phyloP scores from a whole-genome alignment of 331 rosid species.

The Acacia pycnantha region DNA sequence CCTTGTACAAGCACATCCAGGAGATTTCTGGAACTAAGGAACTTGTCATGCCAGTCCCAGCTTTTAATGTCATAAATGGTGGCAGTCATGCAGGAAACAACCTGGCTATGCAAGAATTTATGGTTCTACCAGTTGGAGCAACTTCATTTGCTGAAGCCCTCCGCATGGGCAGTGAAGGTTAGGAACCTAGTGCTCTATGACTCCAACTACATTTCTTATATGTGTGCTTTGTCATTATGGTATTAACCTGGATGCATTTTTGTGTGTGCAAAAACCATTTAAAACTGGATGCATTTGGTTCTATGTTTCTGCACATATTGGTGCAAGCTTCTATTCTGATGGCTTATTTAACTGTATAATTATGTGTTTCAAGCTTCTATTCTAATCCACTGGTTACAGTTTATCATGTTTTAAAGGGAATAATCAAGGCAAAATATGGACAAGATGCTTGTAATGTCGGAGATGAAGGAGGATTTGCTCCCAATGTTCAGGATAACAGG shows the following conservation, averaged over 20 bases:
- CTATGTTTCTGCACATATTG: background rate
- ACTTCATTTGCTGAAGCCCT: constrained; percentile 88
- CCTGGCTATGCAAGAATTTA: constrained; percentile 97
- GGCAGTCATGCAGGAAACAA: constrained; percentile 99
- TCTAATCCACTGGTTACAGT: constrained; percentile 45
- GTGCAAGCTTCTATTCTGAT: constrained; percentile 14
- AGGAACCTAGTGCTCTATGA: constrained; percentile 25
- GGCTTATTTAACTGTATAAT: constrained; percentile 4
- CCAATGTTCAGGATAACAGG: constrained; percentile 95
- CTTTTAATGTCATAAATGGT: constrained; percentile 96
- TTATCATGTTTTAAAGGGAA: constrained; percentile 86
- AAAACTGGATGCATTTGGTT: constrained; percentile 15
- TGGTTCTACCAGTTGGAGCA: constrained; percentile 95
- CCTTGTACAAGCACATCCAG: constrained; percentile 89
- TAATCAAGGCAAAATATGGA: constrained; percentile 92
- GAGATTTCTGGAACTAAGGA: constrained; percentile 85
- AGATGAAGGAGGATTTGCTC: constrained; percentile 99
- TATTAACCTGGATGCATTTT: constrained; percentile 8
- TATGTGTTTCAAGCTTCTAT: background rate
- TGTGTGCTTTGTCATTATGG: constrained; percentile 7
- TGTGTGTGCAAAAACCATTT: too few relatives aligned
- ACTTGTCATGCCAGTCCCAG: constrained; percentile 98
- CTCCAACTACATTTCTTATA: constrained; percentile 4
- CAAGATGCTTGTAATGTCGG: constrained; percentile 99
- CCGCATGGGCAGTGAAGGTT: constrained; percentile 98